These are phyloP conservation scores for Neolentinus lepideus DNA, from an alignment of 1,284 basidiomycete species.

Conservation along the genomic window DNA sequence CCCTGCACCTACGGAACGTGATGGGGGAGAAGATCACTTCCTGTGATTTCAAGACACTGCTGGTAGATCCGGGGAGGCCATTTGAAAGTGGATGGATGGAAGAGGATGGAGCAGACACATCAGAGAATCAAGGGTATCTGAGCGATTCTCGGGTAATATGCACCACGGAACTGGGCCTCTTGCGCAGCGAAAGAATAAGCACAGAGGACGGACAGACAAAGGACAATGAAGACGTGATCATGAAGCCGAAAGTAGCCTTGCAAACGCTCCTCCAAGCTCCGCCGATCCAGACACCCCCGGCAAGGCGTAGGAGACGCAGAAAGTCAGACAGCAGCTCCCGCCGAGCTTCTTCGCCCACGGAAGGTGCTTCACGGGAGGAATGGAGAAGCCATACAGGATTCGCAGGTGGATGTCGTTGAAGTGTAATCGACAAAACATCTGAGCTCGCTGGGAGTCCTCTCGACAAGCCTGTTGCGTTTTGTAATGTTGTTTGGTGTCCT, in stretches of 20 bases:
- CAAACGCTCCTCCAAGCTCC: not conserved
- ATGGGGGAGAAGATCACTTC: not conserved
- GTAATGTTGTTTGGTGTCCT: too few relatives aligned
- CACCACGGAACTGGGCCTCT: not conserved
- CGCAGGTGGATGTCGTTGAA: too few relatives aligned
- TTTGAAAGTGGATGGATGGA: not conserved
- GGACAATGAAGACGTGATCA: not conserved
- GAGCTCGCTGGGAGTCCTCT: too few relatives aligned
- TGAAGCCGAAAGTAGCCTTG: not conserved
- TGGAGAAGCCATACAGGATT: too few relatives aligned
- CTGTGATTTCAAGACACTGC: not conserved
- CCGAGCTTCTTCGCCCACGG: too few relatives aligned
- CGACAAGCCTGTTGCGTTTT: too few relatives aligned
- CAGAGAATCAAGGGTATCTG: not conserved
- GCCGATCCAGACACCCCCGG: not conserved
- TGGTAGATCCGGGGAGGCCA: not conserved
- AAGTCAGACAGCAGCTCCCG: too few relatives aligned
- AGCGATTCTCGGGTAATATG: not conserved
- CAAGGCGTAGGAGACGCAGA: too few relatives aligned
- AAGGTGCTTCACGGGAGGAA: too few relatives aligned
- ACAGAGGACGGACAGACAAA: not conserved
- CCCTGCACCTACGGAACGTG: not conserved
- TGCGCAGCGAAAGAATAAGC: not conserved
- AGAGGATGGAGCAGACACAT: not conserved
- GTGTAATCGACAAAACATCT: too few relatives aligned